Evolutionary conservation across 148 eudicot species (phyloP), one percentile per base, ranked within the genome.

Genomic region (Rhododendron simsii): DNA sequence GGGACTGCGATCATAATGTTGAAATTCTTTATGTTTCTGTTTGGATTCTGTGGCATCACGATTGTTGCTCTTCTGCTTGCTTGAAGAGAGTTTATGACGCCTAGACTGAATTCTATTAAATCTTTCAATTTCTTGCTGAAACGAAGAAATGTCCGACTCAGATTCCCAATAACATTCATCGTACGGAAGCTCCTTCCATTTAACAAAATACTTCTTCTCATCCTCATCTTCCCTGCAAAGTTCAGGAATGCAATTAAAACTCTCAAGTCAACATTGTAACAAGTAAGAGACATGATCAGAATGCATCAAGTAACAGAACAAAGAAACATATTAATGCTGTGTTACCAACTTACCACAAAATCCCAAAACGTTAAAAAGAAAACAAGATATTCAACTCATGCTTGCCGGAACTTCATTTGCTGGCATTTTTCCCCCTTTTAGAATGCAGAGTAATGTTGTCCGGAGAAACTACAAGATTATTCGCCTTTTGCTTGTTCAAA

Each of bases 121-220:
- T 77, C 81, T 95, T 73, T 95, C 98, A 81, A 97, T 93, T 87
- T 94, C 94, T 74, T 90, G 86, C 87, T 93, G 90, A 86, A 97
- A 97, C 87, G 98, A 91, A 69, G 94, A 90, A 87, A 97, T 94
- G 86, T 95, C 98, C 3, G 94, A 90, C 87, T 95, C 98, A 50
- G 87, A 91, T 89, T 97, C 99, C 99, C 99, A 97, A 48, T 86
- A 93, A 87, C 99, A 97, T 89, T 97, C 99, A 88, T 97, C 99
- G 80, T 97, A 95, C 4, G 90, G 78, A 81, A 97, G 96, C 44
- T 95, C 98, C 88, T 95, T 95, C 93, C 94, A 97, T 83, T 97
- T 97, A 41, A 97, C 99, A 87, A 92, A 87, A 89, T 97, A 97
- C 90, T 97, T 94, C 92, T 94, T 97, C 82, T 93, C 98, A 41